These are phyloP conservation scores for Phytophthora rubi DNA, from an alignment of 352 stramenopile genomes.

Conservation along the genomic window DNA sequence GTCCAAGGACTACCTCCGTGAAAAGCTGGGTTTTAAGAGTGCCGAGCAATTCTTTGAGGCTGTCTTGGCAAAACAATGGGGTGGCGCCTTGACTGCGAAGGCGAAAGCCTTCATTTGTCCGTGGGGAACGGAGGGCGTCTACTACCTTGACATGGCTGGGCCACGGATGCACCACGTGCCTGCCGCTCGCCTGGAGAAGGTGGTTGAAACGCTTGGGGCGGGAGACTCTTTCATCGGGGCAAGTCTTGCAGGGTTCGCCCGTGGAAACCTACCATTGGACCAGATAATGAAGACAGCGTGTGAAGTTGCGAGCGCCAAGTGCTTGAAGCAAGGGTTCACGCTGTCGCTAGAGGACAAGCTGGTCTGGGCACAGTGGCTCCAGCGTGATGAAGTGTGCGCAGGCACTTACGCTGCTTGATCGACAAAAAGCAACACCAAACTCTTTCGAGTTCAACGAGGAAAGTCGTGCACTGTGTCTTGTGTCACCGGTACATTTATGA, in stretches of 20 bases:
- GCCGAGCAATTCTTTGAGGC: slow-evolving; percentile 48
- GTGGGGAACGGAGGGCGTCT: slow-evolving; percentile 66
- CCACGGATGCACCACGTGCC: slow-evolving; percentile 32
- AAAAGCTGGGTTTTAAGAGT: slow-evolving; percentile 51
- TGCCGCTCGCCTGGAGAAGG: slow-evolving; percentile 29
- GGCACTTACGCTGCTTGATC: slow-evolving; percentile 13
- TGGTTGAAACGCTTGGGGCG: slow-evolving; percentile 70
- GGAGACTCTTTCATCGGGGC: slow-evolving; percentile 78
- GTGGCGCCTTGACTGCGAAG: slow-evolving; percentile 8
- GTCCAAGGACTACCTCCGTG: slow-evolving; percentile 74
- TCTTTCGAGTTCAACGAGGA: not conserved
- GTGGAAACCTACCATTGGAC: slow-evolving; percentile 24
- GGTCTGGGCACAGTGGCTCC: slow-evolving; percentile 4
- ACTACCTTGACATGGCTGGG: slow-evolving; percentile 40
- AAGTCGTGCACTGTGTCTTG: not conserved
- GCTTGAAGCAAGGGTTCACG: slow-evolving; percentile 52
- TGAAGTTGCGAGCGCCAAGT: slow-evolving; percentile 62
- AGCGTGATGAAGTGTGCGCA: not conserved
- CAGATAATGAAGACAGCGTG: slow-evolving; percentile 45
- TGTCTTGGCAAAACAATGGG: slow-evolving; percentile 18
- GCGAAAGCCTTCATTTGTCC: slow-evolving; percentile 59
- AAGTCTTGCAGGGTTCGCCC: slow-evolving; percentile 48
- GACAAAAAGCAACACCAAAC: too few relatives aligned
- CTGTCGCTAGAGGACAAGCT: slow-evolving; percentile 19
- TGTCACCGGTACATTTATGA: slow-evolving; percentile 15